These are phyloP conservation scores for Marasmius sp. DNA, from an alignment of 1,284 basidiomycete genomes.

Conservation along the genomic window DNA sequence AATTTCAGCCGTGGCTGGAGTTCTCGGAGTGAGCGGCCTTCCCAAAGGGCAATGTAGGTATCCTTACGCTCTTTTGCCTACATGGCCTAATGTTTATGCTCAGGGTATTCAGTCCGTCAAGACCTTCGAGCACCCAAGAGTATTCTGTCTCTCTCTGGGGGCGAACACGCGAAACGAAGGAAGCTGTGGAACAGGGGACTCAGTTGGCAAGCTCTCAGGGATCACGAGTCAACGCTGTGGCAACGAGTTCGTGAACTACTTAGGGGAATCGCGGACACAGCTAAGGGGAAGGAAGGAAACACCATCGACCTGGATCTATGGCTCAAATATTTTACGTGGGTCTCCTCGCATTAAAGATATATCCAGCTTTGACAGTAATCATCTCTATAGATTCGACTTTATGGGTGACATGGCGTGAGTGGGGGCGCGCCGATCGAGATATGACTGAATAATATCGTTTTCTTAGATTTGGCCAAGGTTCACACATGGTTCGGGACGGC, in stretches of 20 bases:
- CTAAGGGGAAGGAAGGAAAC: slow-evolving; percentile 15
- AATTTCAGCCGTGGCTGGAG: neutral
- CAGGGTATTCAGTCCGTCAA: slow-evolving; percentile 14
- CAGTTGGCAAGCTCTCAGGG: slow-evolving; percentile 40
- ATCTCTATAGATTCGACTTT: slow-evolving; percentile 49
- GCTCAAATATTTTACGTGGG: slow-evolving; percentile 54
- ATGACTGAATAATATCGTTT: slow-evolving; percentile 5
- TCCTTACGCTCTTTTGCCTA: neutral
- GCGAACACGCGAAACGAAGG: slow-evolving; percentile 45
- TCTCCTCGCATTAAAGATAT: neutral
- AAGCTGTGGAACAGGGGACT: slow-evolving; percentile 54
- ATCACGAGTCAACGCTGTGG: slow-evolving; percentile 45
- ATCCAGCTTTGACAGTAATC: neutral
- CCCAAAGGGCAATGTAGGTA: slow-evolving; percentile 42
- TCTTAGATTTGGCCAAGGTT: slow-evolving; percentile 41
- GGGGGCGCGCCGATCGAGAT: neutral
- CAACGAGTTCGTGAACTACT: slow-evolving; percentile 39
- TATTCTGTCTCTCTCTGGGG: slow-evolving; percentile 19
- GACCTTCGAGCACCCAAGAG: slow-evolving; percentile 9
- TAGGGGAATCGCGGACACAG: slow-evolving; percentile 26
- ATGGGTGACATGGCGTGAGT: slow-evolving; percentile 63
- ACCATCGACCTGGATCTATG: slow-evolving; percentile 38
- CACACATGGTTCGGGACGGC: slow-evolving; percentile 38
- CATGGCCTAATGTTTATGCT: neutral
- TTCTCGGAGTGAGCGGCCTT: slow-evolving; percentile 26